Evolutionary conservation across 2,329 filamentous ascomycete genomes (phyloP).

Genomic region (Sclerotinia borealis): DNA sequence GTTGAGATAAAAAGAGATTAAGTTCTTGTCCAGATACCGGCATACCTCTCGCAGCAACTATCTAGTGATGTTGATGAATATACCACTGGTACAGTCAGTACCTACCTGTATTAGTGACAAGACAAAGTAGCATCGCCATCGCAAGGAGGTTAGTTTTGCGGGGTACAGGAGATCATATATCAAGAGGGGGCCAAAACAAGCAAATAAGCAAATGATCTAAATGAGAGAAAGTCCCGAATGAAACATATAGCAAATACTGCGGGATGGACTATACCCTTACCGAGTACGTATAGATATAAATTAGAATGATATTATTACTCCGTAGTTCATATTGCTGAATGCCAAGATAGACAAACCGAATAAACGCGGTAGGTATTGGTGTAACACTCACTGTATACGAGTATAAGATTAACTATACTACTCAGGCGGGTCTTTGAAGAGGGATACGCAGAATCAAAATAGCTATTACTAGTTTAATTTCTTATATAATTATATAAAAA

Average conservation of each 20-base stretch:
- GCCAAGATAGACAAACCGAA: too few relatives aligned
- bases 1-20: neutral
- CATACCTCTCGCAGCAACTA: neutral
- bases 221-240: neutral
- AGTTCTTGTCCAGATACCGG: too few relatives aligned
- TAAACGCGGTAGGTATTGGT: too few relatives aligned
- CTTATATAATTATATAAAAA: too few relatives aligned
- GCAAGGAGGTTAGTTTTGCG: neutral
- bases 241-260: neutral
- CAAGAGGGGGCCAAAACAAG: too few relatives aligned
- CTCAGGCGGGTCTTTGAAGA: too few relatives aligned
- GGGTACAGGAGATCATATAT: conserved; percentile 4
- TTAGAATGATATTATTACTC: neutral
- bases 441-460: too few relatives aligned
- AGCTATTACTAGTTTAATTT: too few relatives aligned
- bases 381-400: too few relatives aligned
- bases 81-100: neutral
- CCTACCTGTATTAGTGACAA: neutral
- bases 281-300: neutral
- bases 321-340: too few relatives aligned
- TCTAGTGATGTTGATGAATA: neutral
- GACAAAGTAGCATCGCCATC: neutral
- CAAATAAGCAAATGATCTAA: neutral
- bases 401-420: too few relatives aligned
- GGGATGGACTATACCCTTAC: conserved; percentile 3